Base-by-base conservation (phyloP, 495 filamentous ascomycete genomes). In the Choiromyces venosus region DNA sequence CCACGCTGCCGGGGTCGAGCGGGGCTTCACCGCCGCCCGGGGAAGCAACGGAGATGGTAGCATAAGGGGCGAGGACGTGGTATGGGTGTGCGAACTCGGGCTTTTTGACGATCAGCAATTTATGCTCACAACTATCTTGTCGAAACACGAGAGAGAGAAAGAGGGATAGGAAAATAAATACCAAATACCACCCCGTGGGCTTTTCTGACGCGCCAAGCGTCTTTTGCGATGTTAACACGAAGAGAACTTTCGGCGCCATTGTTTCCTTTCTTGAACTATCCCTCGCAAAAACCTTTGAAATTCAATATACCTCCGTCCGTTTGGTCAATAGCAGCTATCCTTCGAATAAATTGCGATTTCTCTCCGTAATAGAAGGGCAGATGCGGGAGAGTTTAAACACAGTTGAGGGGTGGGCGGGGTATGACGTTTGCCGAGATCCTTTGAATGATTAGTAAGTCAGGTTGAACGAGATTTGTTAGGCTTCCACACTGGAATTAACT, bases 31-130 rank as follows among this genome's bases (percentile, higher is more conserved):
- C 91, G 71, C 91, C 91, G 7, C 83, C 82, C 1, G 91, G 91
- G 1, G 90, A 92, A 72, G 90, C 90, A 36, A 91, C 83, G 44
- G 84, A 85, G 21, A 92, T 81, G 29, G 87, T 82, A 71, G 83
- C 81, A 75, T 88, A 85, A n/a, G 84, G 83, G 25, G 83, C 74
- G 42, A 92, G 85, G 66, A 88, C 84, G 74, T 89, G 80, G 79
- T 89, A 88, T 3, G 91, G 89, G 81, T 93, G 91, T 37, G 91
- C 87, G 76, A 93, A 86, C 77, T 93, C 91, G 70, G 91, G 87
- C 89, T 91, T 46, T 71, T 39, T 44, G 37, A 25, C 61, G 37
- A 2, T 61, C 46, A 56, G 46, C 19, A 29, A 33, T 42, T 71
- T 66, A 71, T 74, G 33, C 25, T 69, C 33, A 29, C 42, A 1